Evolutionary conservation across 805 yeast genomes (phyloP).

Genomic region (Blastobotrys parvus): DNA sequence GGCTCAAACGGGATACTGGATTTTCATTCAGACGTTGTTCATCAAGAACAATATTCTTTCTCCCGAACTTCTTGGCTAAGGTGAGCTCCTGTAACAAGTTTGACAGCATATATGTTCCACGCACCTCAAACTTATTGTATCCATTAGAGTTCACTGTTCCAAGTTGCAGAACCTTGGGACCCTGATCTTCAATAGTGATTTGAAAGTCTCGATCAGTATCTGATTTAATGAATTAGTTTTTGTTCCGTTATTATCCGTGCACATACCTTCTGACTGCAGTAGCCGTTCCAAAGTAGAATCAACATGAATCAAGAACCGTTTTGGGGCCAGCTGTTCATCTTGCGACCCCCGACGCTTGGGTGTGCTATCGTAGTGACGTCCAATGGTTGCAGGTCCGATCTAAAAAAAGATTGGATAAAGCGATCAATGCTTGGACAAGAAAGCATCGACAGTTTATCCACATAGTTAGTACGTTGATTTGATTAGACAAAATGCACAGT

Average conservation of each 20-base stretch:
- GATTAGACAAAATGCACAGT: too few relatives aligned
- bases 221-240: not conserved
- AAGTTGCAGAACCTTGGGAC: conserved; percentile 70
- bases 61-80: conserved; percentile 72
- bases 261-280: conserved; percentile 45
- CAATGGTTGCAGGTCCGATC: too few relatives aligned
- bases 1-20: conserved; percentile 68
- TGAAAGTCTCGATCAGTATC: conserved; percentile 82
- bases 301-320: conserved; percentile 66
- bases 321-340: conserved; percentile 23
- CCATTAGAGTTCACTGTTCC: conserved; percentile 86
- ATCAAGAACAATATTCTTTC: conserved; percentile 69
- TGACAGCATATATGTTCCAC: conserved; percentile 86
- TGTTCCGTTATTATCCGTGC: not conserved
- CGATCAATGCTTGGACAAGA: too few relatives aligned
- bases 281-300: conserved; percentile 63
- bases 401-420: too few relatives aligned
- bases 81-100: conserved; percentile 84
- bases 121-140: conserved; percentile 56
- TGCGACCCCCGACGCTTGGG: conserved; percentile 39
- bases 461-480: too few relatives aligned
- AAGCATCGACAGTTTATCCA: too few relatives aligned
- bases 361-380: not conserved
- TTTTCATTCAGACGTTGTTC: conserved; percentile 79
- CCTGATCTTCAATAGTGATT: conserved; percentile 77